These are phyloP conservation scores for Suillus americanus DNA, from an alignment of 768 basidiomycete genomes.

Conservation along the genomic window DNA sequence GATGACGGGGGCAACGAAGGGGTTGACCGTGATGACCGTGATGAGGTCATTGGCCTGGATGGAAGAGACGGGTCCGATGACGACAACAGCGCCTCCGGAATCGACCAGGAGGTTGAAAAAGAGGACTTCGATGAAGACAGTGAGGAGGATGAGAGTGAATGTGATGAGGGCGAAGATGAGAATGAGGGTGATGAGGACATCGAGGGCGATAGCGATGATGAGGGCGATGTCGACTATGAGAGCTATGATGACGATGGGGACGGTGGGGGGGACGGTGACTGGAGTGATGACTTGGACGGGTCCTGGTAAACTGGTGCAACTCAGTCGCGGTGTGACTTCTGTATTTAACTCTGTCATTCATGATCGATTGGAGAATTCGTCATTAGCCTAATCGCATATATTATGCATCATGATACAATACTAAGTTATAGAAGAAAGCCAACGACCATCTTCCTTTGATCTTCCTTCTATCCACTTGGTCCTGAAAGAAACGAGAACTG, in stretches of 20 bases:
- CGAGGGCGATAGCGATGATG: neutral
- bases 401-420: no score
- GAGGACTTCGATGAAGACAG: neutral
- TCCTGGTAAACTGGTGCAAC: neutral
- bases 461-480: no score
- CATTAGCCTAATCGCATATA: no score
- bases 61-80: neutral
- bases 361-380: no score
- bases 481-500: no score
- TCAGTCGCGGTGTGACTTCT: no score
- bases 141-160: neutral
- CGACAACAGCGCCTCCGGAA: neutral
- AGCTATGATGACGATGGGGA: neutral
- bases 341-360: no score
- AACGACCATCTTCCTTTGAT: no score
- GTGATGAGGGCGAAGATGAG: neutral
- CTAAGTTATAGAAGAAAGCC: no score
- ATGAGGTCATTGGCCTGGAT: neutral
- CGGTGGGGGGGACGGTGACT: no score
- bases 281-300: neutral
- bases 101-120: neutral
- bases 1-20: neutral
- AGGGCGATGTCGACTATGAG: neutral
- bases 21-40: neutral
- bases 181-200: neutral